Conservation (phyloP, 2,329 filamentous ascomycete species). For the Ophiosphaerella korrae region DNA sequence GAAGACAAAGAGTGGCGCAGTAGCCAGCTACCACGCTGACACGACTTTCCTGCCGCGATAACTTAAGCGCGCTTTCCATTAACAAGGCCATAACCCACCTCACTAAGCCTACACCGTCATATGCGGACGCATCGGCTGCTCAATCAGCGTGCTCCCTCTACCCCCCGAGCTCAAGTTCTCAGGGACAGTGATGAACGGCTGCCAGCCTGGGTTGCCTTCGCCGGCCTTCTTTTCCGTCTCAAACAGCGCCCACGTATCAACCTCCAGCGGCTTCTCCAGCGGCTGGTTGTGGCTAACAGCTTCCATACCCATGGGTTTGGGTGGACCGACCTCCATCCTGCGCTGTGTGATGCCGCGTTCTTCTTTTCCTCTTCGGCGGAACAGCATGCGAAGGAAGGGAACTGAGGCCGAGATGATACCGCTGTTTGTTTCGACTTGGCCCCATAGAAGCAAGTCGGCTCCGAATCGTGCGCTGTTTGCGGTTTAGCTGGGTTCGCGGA, state of each 20-base stretch:
- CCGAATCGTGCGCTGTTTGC: slow-evolving; percentile 37
- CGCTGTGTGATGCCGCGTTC: slow-evolving; percentile 12
- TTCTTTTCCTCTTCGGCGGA: slow-evolving; percentile 30
- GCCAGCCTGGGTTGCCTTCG: slow-evolving; percentile 30
- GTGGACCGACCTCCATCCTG: slow-evolving; percentile 17
- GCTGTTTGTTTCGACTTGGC: slow-evolving; percentile 54
- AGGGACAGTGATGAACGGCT: slow-evolving; percentile 43
- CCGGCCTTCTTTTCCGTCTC: slow-evolving; percentile 14
- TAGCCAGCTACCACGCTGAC: slow-evolving; percentile 30
- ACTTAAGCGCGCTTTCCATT: too few relatives aligned
- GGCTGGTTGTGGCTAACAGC: slow-evolving; percentile 14
- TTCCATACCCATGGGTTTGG: slow-evolving; percentile 7
- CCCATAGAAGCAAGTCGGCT: slow-evolving; percentile 49
- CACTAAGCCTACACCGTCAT: slow-evolving; percentile 15
- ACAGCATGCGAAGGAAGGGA: slow-evolving; percentile 52
- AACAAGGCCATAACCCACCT: too few relatives aligned
- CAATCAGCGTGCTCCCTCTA: slow-evolving; percentile 25
- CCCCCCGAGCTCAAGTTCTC: slow-evolving; percentile 31
- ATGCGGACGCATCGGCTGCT: slow-evolving; percentile 16
- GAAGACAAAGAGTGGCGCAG: slow-evolving; percentile 12
- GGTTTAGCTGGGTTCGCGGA: background rate
- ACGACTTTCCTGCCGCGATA: background rate
- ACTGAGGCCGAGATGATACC: slow-evolving; percentile 55
- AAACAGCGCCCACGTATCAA: slow-evolving; percentile 29
- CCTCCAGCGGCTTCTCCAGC: slow-evolving; percentile 20